Base-by-base conservation (phyloP, 208 protist genomes). In the Lotmaria passim region DNA sequence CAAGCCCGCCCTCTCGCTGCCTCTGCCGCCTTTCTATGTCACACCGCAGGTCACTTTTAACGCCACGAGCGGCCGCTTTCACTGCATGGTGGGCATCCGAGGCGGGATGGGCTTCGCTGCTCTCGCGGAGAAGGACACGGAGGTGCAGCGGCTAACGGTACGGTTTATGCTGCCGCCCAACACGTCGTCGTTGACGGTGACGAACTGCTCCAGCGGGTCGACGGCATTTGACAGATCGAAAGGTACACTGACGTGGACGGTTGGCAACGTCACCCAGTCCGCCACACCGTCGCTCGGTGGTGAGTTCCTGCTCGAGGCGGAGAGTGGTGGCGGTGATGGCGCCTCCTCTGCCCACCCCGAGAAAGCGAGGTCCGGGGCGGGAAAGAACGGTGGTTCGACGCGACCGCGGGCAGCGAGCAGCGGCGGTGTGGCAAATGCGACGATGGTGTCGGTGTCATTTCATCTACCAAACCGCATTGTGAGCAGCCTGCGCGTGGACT, bases 41-140 rank as follows among this genome's bases (percentile, higher is more conserved):
- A 87, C 86, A 1, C 94, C 92, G 41, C 91, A 98, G 78, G 80
- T 98, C 31, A 86, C 82, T 36, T 93, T 94, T 72, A 69, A 86
- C 47, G 47, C 72, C 2, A 81, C 39, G 10, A 63, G 74, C 47
- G 94, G 94, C 19, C 84, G 94, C 28, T 90, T 98, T 62, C 83
- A 82, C 76, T 96, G 94, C 74, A 94, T 97, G 91, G 86, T 82
- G 14, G 93, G 93, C 23, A 58, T 91, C 36, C 86, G 83, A 53
- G 41, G 57, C 23, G 64, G 71, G 33, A 56, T 57, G 57, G 78
- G 74, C 33, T 77, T 69, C 26, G 60, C 64, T 33, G 51, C 50
- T 46, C 38, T 73, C 11, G 46, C 36, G 24, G 59, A 82, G 31
- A 82, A 72, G 24, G 76, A 83, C 28, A 81, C 55, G 53, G 82